A percentile compares a stretch with the other conserved stretches of the same genome.
These are phyloP conservation scores for Botryotinia calthae DNA, from an alignment of 2,329 filamentous ascomycete genomes.

Conservation along the genomic window DNA sequence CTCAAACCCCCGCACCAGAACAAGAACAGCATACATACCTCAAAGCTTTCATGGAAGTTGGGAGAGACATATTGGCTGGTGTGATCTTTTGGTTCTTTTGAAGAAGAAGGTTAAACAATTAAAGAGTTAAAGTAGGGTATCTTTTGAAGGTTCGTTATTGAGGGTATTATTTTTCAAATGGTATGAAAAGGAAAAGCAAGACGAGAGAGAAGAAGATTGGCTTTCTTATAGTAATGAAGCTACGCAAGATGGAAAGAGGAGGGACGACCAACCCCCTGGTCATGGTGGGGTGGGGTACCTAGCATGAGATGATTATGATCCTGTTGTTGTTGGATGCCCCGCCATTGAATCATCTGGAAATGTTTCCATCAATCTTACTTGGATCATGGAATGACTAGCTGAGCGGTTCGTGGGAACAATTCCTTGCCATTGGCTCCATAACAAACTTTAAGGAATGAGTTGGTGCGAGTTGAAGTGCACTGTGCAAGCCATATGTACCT, in stretches of 20 bases:
- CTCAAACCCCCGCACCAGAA: not conserved
- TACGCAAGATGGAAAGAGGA: constrained; percentile 7
- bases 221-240: not conserved
- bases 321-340: constrained; percentile 12
- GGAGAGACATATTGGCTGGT: constrained; percentile 41
- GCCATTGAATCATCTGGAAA: constrained; percentile 5
- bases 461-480: not conserved
- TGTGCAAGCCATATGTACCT: not conserved
- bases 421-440: constrained; percentile 10
- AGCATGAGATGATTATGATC: not conserved
- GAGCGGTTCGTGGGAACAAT: not conserved
- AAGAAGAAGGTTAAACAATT: not conserved
- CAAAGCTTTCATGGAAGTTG: constrained; percentile 55
- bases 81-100: constrained; percentile 9
- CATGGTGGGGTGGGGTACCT: constrained; percentile 8
- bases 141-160: not conserved
- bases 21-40: constrained; percentile 44
- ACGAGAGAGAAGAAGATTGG: not conserved
- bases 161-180: constrained; percentile 1
- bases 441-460: not conserved
- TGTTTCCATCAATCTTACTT: not conserved
- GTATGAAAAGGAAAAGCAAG: not conserved
- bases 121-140: not conserved
- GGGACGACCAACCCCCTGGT: not conserved
- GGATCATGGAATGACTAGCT: not conserved